A percentile compares a stretch with the other conserved stretches of the same genome.
Conservation (phyloP, 2,329 filamentous ascomycete species). For the Rasamsonia emersonii region DNA sequence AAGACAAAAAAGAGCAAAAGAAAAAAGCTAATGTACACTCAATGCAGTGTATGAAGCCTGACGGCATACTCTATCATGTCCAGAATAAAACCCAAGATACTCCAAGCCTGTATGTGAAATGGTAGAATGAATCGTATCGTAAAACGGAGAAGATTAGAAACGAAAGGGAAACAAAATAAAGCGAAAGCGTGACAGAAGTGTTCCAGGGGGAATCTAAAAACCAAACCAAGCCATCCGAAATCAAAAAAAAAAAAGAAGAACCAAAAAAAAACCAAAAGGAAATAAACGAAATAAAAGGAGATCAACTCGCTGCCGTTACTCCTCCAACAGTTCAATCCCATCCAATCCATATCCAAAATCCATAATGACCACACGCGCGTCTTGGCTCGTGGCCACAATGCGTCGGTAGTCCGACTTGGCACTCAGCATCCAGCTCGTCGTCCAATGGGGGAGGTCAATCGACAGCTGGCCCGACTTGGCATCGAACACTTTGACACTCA, state of each 20-base stretch:
- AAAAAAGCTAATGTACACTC: no score
- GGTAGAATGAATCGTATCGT: no score
- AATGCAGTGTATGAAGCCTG: no score
- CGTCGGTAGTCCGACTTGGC: conserved; percentile 93
- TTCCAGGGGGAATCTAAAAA: conserved; percentile 10
- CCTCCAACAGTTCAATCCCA: conserved; percentile 45
- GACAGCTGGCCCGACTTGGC: conserved; percentile 69
- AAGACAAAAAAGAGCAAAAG: conserved; percentile 3
- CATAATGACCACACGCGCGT: conserved; percentile 83
- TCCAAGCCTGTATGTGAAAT: no score
- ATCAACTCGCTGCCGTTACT: conserved; percentile 15
- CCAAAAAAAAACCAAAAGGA: conserved; percentile 8
- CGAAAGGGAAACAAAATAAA: conserved; percentile 5
- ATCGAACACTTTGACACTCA: conserved; percentile 90
- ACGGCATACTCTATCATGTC: no score
- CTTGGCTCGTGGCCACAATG: conserved; percentile 90
- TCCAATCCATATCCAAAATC: conserved; percentile 67
- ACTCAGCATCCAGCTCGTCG: conserved; percentile 90
- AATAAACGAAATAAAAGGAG: conserved; percentile 8
- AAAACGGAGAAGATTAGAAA: no score
- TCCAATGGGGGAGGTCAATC: conserved; percentile 87
- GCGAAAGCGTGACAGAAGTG: conserved; percentile 44
- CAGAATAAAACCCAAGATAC: no score
- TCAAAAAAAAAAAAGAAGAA: conserved; percentile 18
- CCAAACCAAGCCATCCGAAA: conserved; percentile 2